Conservation (phyloP, 345 rosid genomes). For the Brassica incana region DNA sequence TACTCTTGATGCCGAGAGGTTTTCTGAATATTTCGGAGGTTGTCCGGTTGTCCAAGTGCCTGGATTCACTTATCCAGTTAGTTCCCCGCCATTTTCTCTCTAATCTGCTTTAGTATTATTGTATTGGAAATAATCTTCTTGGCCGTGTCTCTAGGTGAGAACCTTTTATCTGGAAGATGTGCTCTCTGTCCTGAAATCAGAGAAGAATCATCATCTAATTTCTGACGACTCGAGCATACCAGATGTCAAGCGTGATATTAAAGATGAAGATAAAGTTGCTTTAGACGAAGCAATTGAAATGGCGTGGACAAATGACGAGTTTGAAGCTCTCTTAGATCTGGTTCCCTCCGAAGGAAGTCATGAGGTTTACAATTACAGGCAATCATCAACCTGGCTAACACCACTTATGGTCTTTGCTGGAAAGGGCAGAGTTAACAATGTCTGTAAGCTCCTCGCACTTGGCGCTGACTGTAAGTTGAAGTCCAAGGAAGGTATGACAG, state of each 20-base stretch:
- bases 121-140: slow-evolving; percentile 3
- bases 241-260: slow-evolving; percentile 44
- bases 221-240: slow-evolving; percentile 35
- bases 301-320: slow-evolving; percentile 81
- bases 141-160: slow-evolving; percentile 55
- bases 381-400: slow-evolving; percentile 66
- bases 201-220: slow-evolving; percentile 50
- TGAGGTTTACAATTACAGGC: slow-evolving; percentile 64
- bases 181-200: slow-evolving; percentile 63
- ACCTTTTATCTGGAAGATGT: slow-evolving; percentile 78
- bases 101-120: neutral
- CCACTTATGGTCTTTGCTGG: slow-evolving; percentile 91
- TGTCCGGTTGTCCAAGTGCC: slow-evolving; percentile 88
- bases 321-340: slow-evolving; percentile 69
- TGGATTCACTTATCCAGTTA: slow-evolving; percentile 93
- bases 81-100: slow-evolving; percentile 12
- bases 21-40: slow-evolving; percentile 92
- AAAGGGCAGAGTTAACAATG: slow-evolving; percentile 81
- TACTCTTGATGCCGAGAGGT: slow-evolving; percentile 85
- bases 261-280: slow-evolving; percentile 60
- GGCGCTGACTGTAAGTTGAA: slow-evolving; percentile 65
- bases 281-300: slow-evolving; percentile 80
- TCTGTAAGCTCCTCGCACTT: slow-evolving; percentile 78
- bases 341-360: slow-evolving; percentile 57
- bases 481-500: slow-evolving; percentile 66